Base-by-base conservation (phyloP, 345 rosid genomes). In the Dipteronia dyeriana region DNA sequence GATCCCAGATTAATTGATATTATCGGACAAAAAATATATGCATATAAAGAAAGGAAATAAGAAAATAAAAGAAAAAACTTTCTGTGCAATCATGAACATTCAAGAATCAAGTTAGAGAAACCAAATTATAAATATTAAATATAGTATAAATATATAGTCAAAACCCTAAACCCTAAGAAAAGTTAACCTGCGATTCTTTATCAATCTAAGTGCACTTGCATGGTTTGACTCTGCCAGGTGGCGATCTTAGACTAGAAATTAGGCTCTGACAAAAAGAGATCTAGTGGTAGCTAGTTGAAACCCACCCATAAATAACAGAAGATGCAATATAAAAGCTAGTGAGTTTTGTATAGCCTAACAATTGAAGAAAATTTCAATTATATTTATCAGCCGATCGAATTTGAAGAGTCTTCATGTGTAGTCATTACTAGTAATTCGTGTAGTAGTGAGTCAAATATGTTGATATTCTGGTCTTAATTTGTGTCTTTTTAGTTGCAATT, bases 131-230 rank as follows among this genome's bases (percentile, higher is more conserved):
- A 5, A 5, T 4, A 34, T 34, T 41, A 41, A 41, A 41, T 1
- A 8, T 8, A 41, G 1, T 41, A 11, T 13, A 13, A 49, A 13
- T 3, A 19, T 3, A 63, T 51, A 0, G 65, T 43, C 84, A 61
- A 85, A 80, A 73, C 75, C 77, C 56, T 70, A 77, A 57, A 71
- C 51, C 75, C 57, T 6, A 78, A 16, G 34, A 72, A 77, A 82
- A 56, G 85, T 82, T 82, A 86, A 81, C 78, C 19, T 43, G 62
- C 2, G 22, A 5, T 16, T 12, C 39, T 0, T 16, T 2, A 62
- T 6, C 20, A 60, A 10, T 49, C 19, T 9, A 64, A 75, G 9
- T 49, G 43, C 78, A 76, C 74, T 63, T 9, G 41, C 63, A 73
- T 20, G 49, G 29, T 73, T 71, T 66, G 83, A 67, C 77, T 66